phyloP scores from a whole-genome alignment of 345 rosid genomes.

The Citrus sp. region DNA sequence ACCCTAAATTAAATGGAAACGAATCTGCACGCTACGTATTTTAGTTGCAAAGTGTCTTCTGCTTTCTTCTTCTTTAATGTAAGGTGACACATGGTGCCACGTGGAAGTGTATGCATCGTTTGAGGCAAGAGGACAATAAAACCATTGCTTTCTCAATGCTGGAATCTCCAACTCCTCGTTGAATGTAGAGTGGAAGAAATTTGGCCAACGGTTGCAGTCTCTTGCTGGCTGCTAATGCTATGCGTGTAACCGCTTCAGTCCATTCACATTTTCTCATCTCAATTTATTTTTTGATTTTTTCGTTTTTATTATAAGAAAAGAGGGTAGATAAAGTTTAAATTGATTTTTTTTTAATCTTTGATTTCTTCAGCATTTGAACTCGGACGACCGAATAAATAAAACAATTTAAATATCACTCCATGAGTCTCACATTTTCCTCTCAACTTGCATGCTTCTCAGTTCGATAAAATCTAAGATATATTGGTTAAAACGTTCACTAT shows the following conservation, averaged over 20 bases:
- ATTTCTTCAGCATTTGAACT: fast-evolving
- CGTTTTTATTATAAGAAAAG: too few relatives aligned
- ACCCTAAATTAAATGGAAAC: too few relatives aligned
- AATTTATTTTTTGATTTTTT: too few relatives aligned
- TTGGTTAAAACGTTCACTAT: too few relatives aligned
- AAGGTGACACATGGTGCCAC: background rate
- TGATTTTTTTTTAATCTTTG: too few relatives aligned
- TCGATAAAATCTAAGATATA: too few relatives aligned
- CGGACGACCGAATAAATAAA: too few relatives aligned
- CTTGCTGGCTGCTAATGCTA: background rate
- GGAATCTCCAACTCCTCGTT: background rate
- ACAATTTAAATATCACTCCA: fast-evolving
- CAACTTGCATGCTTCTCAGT: background rate
- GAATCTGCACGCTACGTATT: background rate
- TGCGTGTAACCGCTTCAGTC: background rate
- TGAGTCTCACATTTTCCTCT: background rate
- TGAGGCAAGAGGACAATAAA: background rate
- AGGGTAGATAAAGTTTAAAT: too few relatives aligned
- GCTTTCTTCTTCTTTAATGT: too few relatives aligned
- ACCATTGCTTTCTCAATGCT: background rate
- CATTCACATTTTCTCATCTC: too few relatives aligned
- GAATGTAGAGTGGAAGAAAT: background rate
- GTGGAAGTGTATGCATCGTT: background rate
- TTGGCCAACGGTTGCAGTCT: background rate
- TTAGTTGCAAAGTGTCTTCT: too few relatives aligned